Conservation (phyloP, 2,329 filamentous ascomycete genomes). For the Calonectria montana region DNA sequence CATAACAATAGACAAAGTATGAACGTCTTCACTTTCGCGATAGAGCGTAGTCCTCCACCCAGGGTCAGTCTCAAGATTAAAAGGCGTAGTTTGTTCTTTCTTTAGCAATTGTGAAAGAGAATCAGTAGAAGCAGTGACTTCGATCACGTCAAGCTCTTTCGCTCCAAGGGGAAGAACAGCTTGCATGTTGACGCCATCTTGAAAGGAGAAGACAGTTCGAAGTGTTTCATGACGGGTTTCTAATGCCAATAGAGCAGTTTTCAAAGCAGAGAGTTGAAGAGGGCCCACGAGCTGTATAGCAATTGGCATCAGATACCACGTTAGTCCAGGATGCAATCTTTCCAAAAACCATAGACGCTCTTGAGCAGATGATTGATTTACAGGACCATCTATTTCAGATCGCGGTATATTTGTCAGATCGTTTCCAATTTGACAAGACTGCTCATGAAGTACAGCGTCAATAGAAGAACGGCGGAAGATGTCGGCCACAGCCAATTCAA, state of each 20-base stretch:
- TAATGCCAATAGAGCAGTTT: neutral
- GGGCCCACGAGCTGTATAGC: neutral
- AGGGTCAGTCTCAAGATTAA: neutral
- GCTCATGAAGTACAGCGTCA: neutral
- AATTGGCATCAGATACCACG: neutral
- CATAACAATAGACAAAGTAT: neutral
- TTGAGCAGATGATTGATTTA: neutral
- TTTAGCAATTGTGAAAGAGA: neutral
- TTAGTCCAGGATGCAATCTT: neutral
- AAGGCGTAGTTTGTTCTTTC: neutral
- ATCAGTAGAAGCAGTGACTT: neutral
- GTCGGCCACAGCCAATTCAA: slow-evolving; percentile 19
- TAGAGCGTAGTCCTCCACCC: neutral
- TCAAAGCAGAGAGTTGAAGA: neutral
- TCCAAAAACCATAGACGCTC: neutral
- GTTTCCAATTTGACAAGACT: neutral
- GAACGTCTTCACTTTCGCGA: neutral
- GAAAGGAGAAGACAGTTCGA: neutral
- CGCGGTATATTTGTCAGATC: neutral
- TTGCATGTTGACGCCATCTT: neutral
- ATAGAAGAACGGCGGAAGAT: slow-evolving; percentile 21
- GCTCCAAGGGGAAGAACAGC: neutral
- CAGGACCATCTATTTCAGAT: neutral
- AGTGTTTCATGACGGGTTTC: neutral
- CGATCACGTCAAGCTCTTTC: neutral